phyloP scores from a whole-genome alignment of 2,329 filamentous ascomycete species.

The Hypoxylon sp. region DNA sequence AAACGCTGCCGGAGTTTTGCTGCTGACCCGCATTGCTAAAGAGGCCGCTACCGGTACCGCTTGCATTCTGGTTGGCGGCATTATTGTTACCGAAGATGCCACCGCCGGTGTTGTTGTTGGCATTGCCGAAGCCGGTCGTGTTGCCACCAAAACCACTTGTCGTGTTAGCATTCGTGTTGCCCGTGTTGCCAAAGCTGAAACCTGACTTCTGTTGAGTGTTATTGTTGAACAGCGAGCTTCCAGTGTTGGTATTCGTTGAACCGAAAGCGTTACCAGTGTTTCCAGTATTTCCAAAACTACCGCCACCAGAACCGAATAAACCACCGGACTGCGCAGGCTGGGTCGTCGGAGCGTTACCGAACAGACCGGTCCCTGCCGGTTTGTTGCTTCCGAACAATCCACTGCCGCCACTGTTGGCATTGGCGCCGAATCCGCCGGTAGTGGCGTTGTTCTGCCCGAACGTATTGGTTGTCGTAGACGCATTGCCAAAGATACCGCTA shows the following conservation, averaged over 20 bases:
- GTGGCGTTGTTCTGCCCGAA: slow-evolving; percentile 46
- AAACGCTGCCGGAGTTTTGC: slow-evolving; percentile 47
- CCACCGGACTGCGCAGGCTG: slow-evolving; percentile 44
- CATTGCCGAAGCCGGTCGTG: slow-evolving; percentile 34
- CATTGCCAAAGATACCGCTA: slow-evolving; percentile 57
- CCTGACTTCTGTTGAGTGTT: slow-evolving; percentile 44
- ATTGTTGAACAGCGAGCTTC: slow-evolving; percentile 54
- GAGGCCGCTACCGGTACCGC: slow-evolving; percentile 49
- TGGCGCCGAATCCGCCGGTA: slow-evolving; percentile 47
- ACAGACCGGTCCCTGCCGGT: slow-evolving; percentile 51
- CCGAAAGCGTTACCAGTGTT: slow-evolving; percentile 62
- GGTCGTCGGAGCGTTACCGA: slow-evolving; percentile 53
- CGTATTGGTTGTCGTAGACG: slow-evolving; percentile 39
- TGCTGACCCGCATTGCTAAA: slow-evolving; percentile 52
- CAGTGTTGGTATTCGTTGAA: slow-evolving; percentile 51
- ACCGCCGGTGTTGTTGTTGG: slow-evolving; percentile 40
- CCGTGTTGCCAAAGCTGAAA: slow-evolving; percentile 44
- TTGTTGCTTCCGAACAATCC: slow-evolving; percentile 58
- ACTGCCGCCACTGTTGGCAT: slow-evolving; percentile 34
- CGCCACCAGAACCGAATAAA: slow-evolving; percentile 56
- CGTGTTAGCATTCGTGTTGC: slow-evolving; percentile 22
- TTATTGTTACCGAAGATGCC: slow-evolving; percentile 56
- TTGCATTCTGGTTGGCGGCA: slow-evolving; percentile 43
- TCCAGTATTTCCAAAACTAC: slow-evolving; percentile 60
- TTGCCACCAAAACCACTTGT: slow-evolving; percentile 32